phyloP scores from a whole-genome alignment of 2,329 filamentous ascomycete species.

The Trichoderma guizhouense region DNA sequence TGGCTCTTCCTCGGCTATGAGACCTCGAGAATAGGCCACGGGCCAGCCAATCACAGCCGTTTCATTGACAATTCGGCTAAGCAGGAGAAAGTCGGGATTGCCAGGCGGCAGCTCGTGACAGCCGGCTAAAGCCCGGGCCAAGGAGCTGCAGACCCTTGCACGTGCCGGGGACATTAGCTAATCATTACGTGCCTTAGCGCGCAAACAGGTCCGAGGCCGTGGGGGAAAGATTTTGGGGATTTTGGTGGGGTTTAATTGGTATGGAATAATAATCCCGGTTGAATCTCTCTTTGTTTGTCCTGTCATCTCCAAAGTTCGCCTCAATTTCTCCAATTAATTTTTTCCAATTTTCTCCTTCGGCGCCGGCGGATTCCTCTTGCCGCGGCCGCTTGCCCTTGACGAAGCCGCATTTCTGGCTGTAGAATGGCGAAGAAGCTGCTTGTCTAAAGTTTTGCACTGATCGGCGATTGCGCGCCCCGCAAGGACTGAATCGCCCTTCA shows the following conservation, averaged over 20 bases:
- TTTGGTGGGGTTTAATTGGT: slow-evolving; percentile 3
- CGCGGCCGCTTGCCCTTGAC: not conserved
- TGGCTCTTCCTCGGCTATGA: slow-evolving; percentile 33
- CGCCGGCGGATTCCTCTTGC: not conserved
- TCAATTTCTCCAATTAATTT: not conserved
- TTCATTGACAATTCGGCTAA: slow-evolving; percentile 33
- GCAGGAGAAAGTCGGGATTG: slow-evolving; percentile 29
- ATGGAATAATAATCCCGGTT: not conserved
- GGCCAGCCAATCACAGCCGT: slow-evolving; percentile 26
- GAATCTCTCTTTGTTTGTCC: not conserved
- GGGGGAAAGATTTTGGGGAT: not conserved
- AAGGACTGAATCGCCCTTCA: slow-evolving; percentile 6
- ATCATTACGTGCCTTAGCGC: slow-evolving; percentile 13
- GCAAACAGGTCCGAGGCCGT: not conserved
- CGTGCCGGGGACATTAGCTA: not conserved
- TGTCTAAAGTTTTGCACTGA: slow-evolving; percentile 4
- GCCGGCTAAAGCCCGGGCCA: not conserved
- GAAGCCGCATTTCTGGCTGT: not conserved
- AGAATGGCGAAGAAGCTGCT: slow-evolving; percentile 5
- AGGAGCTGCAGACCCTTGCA: not conserved
- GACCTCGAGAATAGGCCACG: slow-evolving; percentile 20
- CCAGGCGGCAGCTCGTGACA: not conserved
- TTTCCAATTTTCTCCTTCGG: not conserved
- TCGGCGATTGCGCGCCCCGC: slow-evolving; percentile 12
- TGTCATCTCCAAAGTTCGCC: not conserved